Evolutionary conservation across 129 eudicot genomes (phyloP), one percentile per base, ranked within the genome.

Genomic region (Flaveria brownii): DNA sequence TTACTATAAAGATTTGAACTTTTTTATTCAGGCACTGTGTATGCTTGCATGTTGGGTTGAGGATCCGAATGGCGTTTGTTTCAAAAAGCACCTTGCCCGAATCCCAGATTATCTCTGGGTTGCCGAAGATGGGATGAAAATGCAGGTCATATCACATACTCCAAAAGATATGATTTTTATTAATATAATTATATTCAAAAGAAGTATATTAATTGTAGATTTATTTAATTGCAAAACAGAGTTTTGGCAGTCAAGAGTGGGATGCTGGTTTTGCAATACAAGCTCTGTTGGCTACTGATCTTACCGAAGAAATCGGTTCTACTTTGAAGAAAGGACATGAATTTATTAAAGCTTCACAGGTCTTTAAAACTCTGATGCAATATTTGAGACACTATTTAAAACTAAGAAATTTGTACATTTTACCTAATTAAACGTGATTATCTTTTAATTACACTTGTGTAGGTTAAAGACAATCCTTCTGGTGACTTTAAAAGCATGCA

Each of bases 61-160:
- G 81, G 99, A 94, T 80, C 99, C 97, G 18, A 80, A 89, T 62
- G 89, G 93, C 1, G 97, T 87, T 30, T 86, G 88, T 74, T 94
- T 85, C 86, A 94, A 91, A 82, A 89, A 86, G 77, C 99, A 94
- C 78, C 90, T 94, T 26, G 97, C 97, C 0, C 82, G 98, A 51
- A 79, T 93, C 70, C 97, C 96, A 2, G 98, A 93, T 78, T 90
- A 90, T 49, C 22, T 93, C 1, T 94, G 98, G 98, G 85, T 94
- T 41, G 97, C 92, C 15, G 98, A 94, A 83, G 98, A 94, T 77
- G 98, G 98, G 71, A 94, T 94, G 98, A 94, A 91, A 79, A 90
- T 93, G 95, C 98, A 90, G 96, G 98, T 90, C 49, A 65, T n/a
- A 42, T 57, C 70, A 3, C 43, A 52, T 9, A 15, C 16, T 8